Conservation (phyloP, 768 basidiomycete genomes). For the Collybiopsis luxurians region DNA sequence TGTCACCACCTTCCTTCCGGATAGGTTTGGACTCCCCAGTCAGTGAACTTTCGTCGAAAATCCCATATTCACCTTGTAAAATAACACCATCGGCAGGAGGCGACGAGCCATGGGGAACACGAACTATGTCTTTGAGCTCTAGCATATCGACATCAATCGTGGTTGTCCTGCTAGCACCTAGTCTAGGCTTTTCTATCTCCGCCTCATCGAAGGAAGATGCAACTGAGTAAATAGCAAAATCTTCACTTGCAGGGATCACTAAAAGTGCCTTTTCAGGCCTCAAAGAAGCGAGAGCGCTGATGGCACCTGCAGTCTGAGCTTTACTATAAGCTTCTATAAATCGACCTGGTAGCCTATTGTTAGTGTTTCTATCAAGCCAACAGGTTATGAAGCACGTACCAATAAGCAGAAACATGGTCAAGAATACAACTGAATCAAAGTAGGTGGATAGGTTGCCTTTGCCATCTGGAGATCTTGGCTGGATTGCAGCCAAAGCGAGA, state of each 20-base stretch:
- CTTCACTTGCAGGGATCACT: constrained; percentile 19
- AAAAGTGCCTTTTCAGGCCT: constrained; percentile 65
- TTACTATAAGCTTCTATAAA: constrained; percentile 68
- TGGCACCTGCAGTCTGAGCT: constrained; percentile 68
- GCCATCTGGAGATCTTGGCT: constrained; percentile 30
- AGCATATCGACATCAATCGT: constrained; percentile 55
- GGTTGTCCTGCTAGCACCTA: constrained; percentile 10
- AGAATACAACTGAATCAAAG: constrained; percentile 79
- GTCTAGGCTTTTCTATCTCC: too few relatives aligned
- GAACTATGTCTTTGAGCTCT: constrained; percentile 79
- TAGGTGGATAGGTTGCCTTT: constrained; percentile 64
- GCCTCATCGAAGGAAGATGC: too few relatives aligned
- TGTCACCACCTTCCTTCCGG: constrained; percentile 58
- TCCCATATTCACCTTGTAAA: constrained; percentile 38
- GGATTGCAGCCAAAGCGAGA: constrained; percentile 53
- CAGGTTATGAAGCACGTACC: constrained; percentile 40
- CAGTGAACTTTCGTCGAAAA: constrained; percentile 82
- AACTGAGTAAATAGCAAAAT: background rate
- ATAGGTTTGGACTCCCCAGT: constrained; percentile 76
- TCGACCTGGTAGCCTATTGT: constrained; percentile 40
- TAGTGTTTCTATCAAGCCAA: background rate
- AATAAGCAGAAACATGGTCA: constrained; percentile 75
- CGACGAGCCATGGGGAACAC: constrained; percentile 66
- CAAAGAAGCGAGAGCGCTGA: constrained; percentile 63
- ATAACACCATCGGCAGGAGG: constrained; percentile 78